Base-by-base conservation (phyloP, 139 green algal genomes). In the Tetratostichococcus sp. region DNA sequence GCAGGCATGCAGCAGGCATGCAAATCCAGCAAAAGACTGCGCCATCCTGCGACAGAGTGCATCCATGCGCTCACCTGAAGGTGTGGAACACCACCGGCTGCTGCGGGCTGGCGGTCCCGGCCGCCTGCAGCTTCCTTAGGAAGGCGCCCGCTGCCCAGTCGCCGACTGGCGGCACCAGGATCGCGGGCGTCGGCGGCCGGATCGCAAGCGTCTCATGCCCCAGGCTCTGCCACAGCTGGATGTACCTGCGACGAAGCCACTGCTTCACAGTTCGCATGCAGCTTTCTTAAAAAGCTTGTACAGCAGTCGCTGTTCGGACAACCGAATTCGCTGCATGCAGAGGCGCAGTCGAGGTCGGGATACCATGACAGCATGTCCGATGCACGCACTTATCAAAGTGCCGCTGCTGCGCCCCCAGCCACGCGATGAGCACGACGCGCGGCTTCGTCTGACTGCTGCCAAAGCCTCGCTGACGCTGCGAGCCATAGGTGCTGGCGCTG, bases 41-140 rank as follows among this genome's bases (percentile, higher is more conserved):
- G n/a, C n/a, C n/a, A n/a, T n/a, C n/a, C n/a, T n/a, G n/a, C n/a
- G n/a, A n/a, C n/a, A n/a, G n/a, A n/a, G n/a, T n/a, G n/a, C n/a
- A n/a, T n/a, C n/a, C n/a, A n/a, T n/a, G n/a, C n/a, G 19, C 19
- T 25, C 19, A 78, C 73, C 73, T 78, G 73, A 78, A 78, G 11
- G 70, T 78, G 30, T 78, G 73, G 28, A 72, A 78, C 30, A 78
- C 69, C 30, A 72, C 65, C 21, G 73, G 35, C 8, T 31, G 35
- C 8, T 65, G n/a, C 26, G 35, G 26, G 1, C 57, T 28, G 25
- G 25, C 14, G 30, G 6, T 34, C n/a, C 65, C n/a, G 6, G 62
- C 62, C 22, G 25, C 32, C 28, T 72, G 73, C 30, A 78, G 1
- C 43, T 78, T 25, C 28, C 32, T 43, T 21, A 78, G 25, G 65